A percentile compares a stretch with the other conserved stretches of the same genome.
Conservation (phyloP, 176 grass and related monocot species). For the Tillandsia leiboldiana region DNA sequence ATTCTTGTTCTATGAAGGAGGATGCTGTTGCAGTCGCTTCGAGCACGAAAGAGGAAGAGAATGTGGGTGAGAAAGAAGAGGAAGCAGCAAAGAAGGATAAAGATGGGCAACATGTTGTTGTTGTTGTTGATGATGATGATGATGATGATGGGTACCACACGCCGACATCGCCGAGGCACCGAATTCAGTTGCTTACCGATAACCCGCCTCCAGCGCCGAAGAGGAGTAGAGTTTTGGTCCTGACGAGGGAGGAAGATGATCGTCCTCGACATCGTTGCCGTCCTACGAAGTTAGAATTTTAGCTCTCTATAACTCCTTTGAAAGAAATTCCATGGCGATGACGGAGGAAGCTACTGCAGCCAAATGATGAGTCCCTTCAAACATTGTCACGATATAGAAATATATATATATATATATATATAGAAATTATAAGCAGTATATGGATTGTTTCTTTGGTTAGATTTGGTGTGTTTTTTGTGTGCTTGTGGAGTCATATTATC, state of each 20-base stretch:
- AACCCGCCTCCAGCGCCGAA: not conserved
- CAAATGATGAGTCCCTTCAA: not conserved
- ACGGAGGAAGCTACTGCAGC: not conserved
- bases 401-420: not conserved
- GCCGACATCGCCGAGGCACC: slow-evolving; percentile 17
- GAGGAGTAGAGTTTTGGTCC: not conserved
- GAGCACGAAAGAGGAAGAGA: not conserved
- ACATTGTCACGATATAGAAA: not conserved
- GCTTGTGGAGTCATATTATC: too few relatives aligned
- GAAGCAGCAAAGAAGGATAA: not conserved
- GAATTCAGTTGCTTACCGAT: not conserved
- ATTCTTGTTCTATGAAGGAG: too few relatives aligned
- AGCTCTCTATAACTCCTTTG: not conserved
- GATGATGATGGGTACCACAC: slow-evolving; percentile 14
- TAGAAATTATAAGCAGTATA: not conserved
- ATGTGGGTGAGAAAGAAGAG: not conserved
- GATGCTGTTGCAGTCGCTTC: too few relatives aligned
- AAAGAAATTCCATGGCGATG: not conserved
- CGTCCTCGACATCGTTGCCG: not conserved
- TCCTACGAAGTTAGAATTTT: not conserved
- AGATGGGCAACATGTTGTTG: not conserved
- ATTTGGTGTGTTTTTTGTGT: not conserved
- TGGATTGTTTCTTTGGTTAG: not conserved
- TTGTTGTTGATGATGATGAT: not conserved
- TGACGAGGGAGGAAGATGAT: not conserved